A percentile compares a stretch with the other conserved stretches of the same genome.
Conservation (phyloP, 306 rosid genomes). For the cucumber (Cucumis sativus) region DNA sequence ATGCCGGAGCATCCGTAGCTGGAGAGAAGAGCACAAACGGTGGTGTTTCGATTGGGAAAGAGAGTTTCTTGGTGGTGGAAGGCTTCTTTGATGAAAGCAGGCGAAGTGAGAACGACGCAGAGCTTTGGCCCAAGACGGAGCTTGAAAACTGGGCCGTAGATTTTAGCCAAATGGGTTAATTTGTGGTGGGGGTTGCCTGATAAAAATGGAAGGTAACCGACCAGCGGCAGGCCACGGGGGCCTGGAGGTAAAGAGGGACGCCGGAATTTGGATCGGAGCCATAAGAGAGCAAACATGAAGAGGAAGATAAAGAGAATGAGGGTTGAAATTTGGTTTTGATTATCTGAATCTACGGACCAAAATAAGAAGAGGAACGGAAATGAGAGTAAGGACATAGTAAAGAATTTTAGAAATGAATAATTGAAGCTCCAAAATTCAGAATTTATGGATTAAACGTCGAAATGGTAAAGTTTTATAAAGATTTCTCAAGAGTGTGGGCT, state of each 20-base stretch:
- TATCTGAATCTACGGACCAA: not conserved
- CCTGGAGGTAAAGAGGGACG: not conserved
- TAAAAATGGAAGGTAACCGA: conserved; percentile 3
- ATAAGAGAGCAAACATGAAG: not conserved
- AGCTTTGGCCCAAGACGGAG: not conserved
- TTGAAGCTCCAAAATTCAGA: too few relatives aligned
- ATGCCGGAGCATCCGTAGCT: not conserved
- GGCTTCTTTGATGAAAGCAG: not conserved
- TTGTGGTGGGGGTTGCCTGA: not conserved
- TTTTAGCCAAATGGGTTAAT: not conserved
- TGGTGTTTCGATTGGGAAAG: not conserved
- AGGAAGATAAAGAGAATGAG: not conserved
- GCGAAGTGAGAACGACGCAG: not conserved
- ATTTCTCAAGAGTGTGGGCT: too few relatives aligned
- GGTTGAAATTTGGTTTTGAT: not conserved
- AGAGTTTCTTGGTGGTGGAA: not conserved
- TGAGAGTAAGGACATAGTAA: too few relatives aligned
- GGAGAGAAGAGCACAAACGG: not conserved
- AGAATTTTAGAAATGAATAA: too few relatives aligned
- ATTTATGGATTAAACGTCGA: too few relatives aligned
- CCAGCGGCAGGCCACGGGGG: not conserved
- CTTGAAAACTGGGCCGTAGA: not conserved
- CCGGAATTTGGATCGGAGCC: not conserved
- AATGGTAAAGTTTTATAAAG: too few relatives aligned
- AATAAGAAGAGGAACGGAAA: not conserved